These are phyloP conservation scores for Colletotrichum caudatum DNA, from an alignment of 2,329 filamentous ascomycete genomes.

Conservation along the genomic window DNA sequence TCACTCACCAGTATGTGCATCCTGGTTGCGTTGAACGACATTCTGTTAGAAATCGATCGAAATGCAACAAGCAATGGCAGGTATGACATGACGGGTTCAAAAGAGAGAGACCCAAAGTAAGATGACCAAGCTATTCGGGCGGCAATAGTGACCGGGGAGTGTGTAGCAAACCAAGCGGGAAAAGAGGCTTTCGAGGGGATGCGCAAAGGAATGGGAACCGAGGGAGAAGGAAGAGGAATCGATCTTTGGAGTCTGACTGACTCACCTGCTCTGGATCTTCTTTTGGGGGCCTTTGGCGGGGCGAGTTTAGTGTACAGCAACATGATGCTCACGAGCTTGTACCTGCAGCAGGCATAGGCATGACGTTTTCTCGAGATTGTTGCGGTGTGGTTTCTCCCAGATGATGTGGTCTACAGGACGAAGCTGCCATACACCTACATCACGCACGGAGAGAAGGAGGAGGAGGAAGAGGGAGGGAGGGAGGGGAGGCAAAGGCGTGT, in stretches of 20 bases:
- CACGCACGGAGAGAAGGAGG: conserved; percentile 27
- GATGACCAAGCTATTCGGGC: conserved; percentile 34
- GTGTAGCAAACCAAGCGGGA: conserved; percentile 8
- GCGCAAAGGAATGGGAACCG: conserved; percentile 6
- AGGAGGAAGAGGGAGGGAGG: too few species aligned
- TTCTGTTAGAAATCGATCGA: conserved; percentile 44
- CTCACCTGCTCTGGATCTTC: conserved; percentile 70
- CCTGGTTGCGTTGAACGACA: conserved; percentile 51
- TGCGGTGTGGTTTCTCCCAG: conserved; percentile 24
- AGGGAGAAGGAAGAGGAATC: conserved; percentile 6
- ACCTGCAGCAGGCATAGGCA: conserved; percentile 38
- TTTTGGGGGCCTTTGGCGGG: conserved; percentile 69
- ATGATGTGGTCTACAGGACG: conserved; percentile 23
- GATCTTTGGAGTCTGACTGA: conserved; percentile 40
- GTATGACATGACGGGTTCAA: conserved; percentile 10
- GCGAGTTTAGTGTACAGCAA: conserved; percentile 70
- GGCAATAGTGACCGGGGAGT: conserved; percentile 23
- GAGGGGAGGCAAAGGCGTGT: conserved; percentile 13
- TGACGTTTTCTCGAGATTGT: conserved; percentile 23
- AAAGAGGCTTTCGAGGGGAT: conserved; percentile 19
- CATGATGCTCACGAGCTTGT: conserved; percentile 55
- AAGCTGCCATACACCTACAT: conserved; percentile 37
- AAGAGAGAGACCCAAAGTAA: conserved; percentile 7
- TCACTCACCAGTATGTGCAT: conserved; percentile 64
- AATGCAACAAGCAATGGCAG: conserved; percentile 16